Evolutionary conservation across 2,329 filamentous ascomycete genomes (phyloP), one percentile per base, ranked within the genome.

Genomic region (Annulohypoxylon truncatum): DNA sequence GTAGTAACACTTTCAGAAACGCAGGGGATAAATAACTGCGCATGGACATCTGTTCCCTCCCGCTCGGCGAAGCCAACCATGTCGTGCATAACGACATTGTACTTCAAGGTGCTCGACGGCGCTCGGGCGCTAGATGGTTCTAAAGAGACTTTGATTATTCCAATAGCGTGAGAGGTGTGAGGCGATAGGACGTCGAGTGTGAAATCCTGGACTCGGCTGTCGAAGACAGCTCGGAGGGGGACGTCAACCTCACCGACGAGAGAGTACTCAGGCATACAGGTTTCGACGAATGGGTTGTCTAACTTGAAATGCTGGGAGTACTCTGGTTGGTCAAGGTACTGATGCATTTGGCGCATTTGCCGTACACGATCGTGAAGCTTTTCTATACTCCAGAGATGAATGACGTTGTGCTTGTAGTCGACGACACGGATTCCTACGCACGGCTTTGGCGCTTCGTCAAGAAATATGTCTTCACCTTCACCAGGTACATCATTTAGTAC

Each of bases 31-130:
- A 97, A 98, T n/a, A 99, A 87, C 79, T 98, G 94, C 1, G 94
- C 96, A 79, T 99, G 96, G 26, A 99, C 94, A 71, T 97, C 92
- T 0, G 93, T 97, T 12, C 96, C 96, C 81, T 99, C 96, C 67
- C 95, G 89, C 80, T 99, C 96, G 0, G 96, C 92, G 72, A 99
- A 99, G 0, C 96, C 96, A 33, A 96, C 82, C 81, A 99, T 88
- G 76, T 98, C 94, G 75, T 97, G 94, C 93, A 99, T 97, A 29
- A 98, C 94, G 4, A 98, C 94, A 74, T 98, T 99, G 82, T 99
- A 99, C 77, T 98, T 99, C 62, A 98, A 82, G 2, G 93, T 97
- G 63, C 92, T 96, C 10, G 93, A 92, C 12, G 96, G 96, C 3
- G 94, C 95, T 74, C 96, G 90, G 1, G 95, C 94, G 50, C 93